phyloP scores from a whole-genome alignment of 106 monocot species.

The Phalaenopsis equestris region DNA sequence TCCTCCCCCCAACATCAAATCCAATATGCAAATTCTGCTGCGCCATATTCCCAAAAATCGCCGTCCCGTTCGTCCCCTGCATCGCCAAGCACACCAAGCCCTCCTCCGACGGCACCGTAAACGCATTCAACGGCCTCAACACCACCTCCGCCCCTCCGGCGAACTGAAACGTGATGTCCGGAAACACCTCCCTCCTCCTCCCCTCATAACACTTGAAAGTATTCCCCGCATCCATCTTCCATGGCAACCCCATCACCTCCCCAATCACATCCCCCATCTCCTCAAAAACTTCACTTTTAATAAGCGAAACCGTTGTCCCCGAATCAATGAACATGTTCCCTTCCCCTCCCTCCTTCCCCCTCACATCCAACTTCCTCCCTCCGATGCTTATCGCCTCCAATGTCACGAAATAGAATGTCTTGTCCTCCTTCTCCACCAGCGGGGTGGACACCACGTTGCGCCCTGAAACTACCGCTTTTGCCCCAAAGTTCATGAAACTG shows the following conservation, averaged over 20 bases:
- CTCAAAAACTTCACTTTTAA: background rate
- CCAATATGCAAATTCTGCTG: constrained; percentile 22
- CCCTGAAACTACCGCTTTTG: background rate
- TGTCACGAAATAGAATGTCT: constrained; percentile 8
- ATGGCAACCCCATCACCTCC: background rate
- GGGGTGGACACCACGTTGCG: background rate
- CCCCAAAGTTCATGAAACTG: constrained; percentile 16
- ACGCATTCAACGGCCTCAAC: constrained; percentile 12
- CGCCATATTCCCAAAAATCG: constrained; percentile 10
- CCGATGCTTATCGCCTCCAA: constrained; percentile 8
- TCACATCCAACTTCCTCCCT: background rate
- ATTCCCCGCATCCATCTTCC: constrained; percentile 4
- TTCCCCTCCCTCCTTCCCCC: background rate
- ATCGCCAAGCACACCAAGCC: constrained; percentile 17
- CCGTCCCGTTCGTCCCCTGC: constrained; percentile 14
- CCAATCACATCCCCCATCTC: background rate
- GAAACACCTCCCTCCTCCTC: constrained; percentile 13
- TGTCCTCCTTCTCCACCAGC: background rate
- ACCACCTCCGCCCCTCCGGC: constrained; percentile 12
- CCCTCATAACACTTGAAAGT: constrained; percentile 13
- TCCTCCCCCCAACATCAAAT: constrained; percentile 8
- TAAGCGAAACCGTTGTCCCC: constrained; percentile 14
- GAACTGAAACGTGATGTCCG: constrained; percentile 4
- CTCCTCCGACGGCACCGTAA: constrained; percentile 12
- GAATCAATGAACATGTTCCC: constrained; percentile 20